Conservation (phyloP, 257 asterid species). For the Anisodus tanguticus region DNA sequence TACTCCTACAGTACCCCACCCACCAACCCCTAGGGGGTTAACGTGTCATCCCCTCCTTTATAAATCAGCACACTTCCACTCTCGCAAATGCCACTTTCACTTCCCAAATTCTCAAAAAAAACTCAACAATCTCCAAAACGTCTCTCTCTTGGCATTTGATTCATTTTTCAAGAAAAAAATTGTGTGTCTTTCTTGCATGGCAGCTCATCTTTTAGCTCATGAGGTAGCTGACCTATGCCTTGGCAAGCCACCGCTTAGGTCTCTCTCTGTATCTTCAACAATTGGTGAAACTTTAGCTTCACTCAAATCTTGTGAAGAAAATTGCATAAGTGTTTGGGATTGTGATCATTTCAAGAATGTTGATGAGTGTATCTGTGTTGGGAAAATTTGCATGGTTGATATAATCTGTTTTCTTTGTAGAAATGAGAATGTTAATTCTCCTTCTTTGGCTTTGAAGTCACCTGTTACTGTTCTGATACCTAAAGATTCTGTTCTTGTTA, state of each 20-base stretch:
- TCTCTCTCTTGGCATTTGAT: background rate
- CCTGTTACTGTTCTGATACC: slow-evolving; percentile 68
- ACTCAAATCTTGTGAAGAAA: slow-evolving; percentile 54
- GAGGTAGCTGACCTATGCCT: slow-evolving; percentile 91
- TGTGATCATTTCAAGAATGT: slow-evolving; percentile 54
- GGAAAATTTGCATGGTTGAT: slow-evolving; percentile 67
- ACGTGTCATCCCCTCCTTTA: slow-evolving; percentile 26
- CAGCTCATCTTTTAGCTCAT: slow-evolving; percentile 54
- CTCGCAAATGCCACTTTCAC: background rate
- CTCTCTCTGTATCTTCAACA: slow-evolving; percentile 66
- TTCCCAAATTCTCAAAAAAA: background rate
- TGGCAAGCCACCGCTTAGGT: slow-evolving; percentile 86
- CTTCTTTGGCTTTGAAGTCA: slow-evolving; percentile 58
- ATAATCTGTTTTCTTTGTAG: slow-evolving; percentile 66
- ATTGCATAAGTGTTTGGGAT: slow-evolving; percentile 70
- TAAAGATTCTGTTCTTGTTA: slow-evolving; percentile 45
- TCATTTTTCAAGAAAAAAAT: background rate
- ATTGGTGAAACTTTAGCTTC: slow-evolving; percentile 67
- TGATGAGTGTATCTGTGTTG: slow-evolving; percentile 39
- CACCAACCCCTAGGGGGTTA: background rate
- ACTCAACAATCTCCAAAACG: background rate
- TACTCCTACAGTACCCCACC: background rate
- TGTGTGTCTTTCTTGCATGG: slow-evolving; percentile 57
- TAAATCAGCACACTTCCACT: slow-evolving; percentile 18
- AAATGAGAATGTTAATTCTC: slow-evolving; percentile 60